These are phyloP conservation scores for Penicillium fimorum DNA, from an alignment of 495 filamentous ascomycete genomes.

Conservation along the genomic window DNA sequence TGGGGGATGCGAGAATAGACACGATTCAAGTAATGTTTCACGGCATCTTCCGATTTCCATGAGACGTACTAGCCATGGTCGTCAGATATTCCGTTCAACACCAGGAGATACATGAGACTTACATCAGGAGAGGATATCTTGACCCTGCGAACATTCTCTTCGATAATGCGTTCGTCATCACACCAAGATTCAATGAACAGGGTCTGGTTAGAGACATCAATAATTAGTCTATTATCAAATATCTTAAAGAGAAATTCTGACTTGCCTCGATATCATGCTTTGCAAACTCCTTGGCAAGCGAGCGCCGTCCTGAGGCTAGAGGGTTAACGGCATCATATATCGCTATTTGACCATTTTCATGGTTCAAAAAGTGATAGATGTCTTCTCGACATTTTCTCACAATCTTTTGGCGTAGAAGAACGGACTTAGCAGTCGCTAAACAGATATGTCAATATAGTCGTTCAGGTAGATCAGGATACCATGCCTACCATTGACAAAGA, in stretches of 20 bases:
- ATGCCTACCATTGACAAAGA: slow-evolving; percentile 77
- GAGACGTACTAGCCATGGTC: slow-evolving; percentile 64
- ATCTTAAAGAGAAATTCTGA: neutral
- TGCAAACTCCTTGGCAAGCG: slow-evolving; percentile 90
- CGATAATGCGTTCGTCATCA: slow-evolving; percentile 87
- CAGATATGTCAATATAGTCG: slow-evolving; percentile 10
- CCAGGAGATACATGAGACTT: slow-evolving; percentile 23
- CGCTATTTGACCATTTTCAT: slow-evolving; percentile 97
- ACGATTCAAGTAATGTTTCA: slow-evolving; percentile 83
- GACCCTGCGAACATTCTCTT: slow-evolving; percentile 94
- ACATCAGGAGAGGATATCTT: slow-evolving; percentile 99
- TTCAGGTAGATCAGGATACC: neutral
- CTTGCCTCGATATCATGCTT: slow-evolving; percentile 89
- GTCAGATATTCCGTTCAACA: neutral
- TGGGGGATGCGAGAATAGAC: slow-evolving; percentile 90
- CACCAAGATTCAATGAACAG: slow-evolving; percentile 96
- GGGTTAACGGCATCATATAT: slow-evolving; percentile 99
- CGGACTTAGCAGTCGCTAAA: slow-evolving; percentile 73
- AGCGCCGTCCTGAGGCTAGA: slow-evolving; percentile 73
- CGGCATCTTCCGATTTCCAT: slow-evolving; percentile 88
- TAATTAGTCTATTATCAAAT: neutral
- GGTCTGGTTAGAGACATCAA: slow-evolving; percentile 54
- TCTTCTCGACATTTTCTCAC: slow-evolving; percentile 96
- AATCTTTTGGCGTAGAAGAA: slow-evolving; percentile 91
- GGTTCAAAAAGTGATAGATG: slow-evolving; percentile 91